Evolutionary conservation across 2,329 filamentous ascomycete species (phyloP).

Genomic region (Emmonsia crescens): DNA sequence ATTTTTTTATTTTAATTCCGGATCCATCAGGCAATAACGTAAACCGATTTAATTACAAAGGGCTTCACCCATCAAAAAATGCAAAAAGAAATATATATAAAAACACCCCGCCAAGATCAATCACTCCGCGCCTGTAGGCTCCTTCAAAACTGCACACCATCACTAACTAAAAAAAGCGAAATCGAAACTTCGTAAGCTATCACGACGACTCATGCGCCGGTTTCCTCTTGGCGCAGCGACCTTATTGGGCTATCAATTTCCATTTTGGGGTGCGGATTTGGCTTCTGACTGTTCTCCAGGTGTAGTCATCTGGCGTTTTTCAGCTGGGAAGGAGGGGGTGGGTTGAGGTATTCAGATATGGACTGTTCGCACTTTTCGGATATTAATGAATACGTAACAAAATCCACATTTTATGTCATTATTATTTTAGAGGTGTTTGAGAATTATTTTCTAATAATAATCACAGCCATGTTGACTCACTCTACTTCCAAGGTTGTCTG

Average conservation of each 20-base stretch:
- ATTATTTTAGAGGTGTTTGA: background rate
- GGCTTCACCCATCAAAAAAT: no score
- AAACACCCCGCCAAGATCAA: background rate
- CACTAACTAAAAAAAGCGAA: background rate
- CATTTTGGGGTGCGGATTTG: background rate
- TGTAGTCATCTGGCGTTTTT: background rate
- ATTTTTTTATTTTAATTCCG: background rate
- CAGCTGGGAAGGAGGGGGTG: background rate
- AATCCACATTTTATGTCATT: background rate
- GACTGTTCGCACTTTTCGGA: background rate
- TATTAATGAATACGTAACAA: background rate
- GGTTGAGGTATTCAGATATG: background rate
- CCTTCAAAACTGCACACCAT: background rate
- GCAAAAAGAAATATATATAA: no score
- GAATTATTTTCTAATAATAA: background rate
- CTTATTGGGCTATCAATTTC: background rate
- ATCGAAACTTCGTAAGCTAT: background rate
- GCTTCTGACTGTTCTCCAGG: background rate
- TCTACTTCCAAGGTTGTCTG: no score
- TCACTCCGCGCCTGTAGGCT: background rate
- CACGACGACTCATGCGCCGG: background rate
- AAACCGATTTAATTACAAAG: background rate
- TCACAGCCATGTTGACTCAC: background rate
- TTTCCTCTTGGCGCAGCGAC: background rate
- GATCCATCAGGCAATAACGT: background rate